phyloP scores from a whole-genome alignment of 495 filamentous ascomycete species.

The Platismatia glauca region DNA sequence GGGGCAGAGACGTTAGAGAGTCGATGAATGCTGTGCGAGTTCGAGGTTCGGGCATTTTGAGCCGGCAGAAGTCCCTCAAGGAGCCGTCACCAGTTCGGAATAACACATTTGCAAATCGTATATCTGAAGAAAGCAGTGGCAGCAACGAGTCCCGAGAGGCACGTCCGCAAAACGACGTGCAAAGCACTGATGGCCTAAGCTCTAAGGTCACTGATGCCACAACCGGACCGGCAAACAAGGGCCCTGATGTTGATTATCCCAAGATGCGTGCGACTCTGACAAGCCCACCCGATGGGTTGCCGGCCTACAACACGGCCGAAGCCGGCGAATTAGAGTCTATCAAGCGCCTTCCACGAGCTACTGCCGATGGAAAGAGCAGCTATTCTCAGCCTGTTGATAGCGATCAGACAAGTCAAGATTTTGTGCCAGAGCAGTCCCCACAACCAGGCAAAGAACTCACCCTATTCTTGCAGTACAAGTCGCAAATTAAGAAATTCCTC shows the following conservation, averaged over 20 bases:
- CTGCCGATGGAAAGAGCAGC: constrained; percentile 14
- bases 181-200: constrained; percentile 36
- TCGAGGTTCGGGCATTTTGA: constrained; percentile 60
- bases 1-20: constrained; percentile 79
- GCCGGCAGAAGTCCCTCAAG: constrained; percentile 48
- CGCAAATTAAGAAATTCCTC: constrained; percentile 92
- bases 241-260: constrained; percentile 26
- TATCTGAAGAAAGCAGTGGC: constrained; percentile 56
- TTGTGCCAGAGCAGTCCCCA: constrained; percentile 60
- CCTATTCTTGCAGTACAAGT: constrained; percentile 94
- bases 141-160: constrained; percentile 33
- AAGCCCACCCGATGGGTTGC: constrained; percentile 23
- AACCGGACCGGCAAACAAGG: constrained; percentile 32
- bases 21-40: constrained; percentile 85
- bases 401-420: constrained; percentile 41
- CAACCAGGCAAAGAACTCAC: constrained; percentile 83
- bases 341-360: constrained; percentile 21
- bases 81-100: constrained; percentile 56
- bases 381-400: constrained; percentile 14
- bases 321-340: constrained; percentile 8
- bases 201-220: constrained; percentile 54
- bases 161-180: constrained; percentile 27
- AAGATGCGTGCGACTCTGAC: constrained; percentile 29
- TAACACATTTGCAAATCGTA: constrained; percentile 42
- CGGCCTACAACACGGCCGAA: constrained; percentile 12